Percentiles rank a stretch among this genome's conserved stretches.
Evolutionary conservation across 192 early-diverging fungal genomes (phyloP).

Genomic region (Backusella australiensis): DNA sequence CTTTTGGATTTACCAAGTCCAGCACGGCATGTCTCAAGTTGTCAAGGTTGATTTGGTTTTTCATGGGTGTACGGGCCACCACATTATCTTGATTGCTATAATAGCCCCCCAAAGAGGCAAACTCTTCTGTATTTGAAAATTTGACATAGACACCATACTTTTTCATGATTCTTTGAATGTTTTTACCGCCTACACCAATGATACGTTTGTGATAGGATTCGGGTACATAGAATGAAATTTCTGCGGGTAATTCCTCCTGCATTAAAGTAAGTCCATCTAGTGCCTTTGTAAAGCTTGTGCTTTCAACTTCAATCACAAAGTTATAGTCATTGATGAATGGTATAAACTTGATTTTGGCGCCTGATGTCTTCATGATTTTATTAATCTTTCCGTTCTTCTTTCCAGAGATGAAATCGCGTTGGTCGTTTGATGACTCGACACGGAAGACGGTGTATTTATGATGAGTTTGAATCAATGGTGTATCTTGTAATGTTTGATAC

Average conservation of each 20-base stretch:
- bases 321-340: constrained; percentile 68
- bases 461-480: constrained; percentile 45
- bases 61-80: constrained; percentile 78
- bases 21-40: constrained; percentile 64
- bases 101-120: constrained; percentile 73
- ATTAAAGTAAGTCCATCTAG: constrained; percentile 70
- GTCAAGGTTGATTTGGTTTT: constrained; percentile 71
- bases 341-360: constrained; percentile 67
- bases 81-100: constrained; percentile 84
- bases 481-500: constrained; percentile 52
- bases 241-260: constrained; percentile 82
- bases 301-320: constrained; percentile 75
- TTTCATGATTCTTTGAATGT: constrained; percentile 90
- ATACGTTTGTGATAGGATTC: constrained; percentile 85
- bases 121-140: constrained; percentile 82
- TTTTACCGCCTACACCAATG: constrained; percentile 85
- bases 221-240: constrained; percentile 81
- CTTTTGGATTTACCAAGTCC: constrained; percentile 45
- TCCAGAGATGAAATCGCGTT: constrained; percentile 84
- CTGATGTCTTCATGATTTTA: constrained; percentile 74
- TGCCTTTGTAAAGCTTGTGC: constrained; percentile 47
- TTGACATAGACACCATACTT: constrained; percentile 87
- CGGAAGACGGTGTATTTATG: constrained; percentile 64
- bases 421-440: constrained; percentile 73
- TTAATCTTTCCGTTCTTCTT: constrained; percentile 91